Conservation (phyloP, 2,329 filamentous ascomycete species). For the Passalora sequoiae region DNA sequence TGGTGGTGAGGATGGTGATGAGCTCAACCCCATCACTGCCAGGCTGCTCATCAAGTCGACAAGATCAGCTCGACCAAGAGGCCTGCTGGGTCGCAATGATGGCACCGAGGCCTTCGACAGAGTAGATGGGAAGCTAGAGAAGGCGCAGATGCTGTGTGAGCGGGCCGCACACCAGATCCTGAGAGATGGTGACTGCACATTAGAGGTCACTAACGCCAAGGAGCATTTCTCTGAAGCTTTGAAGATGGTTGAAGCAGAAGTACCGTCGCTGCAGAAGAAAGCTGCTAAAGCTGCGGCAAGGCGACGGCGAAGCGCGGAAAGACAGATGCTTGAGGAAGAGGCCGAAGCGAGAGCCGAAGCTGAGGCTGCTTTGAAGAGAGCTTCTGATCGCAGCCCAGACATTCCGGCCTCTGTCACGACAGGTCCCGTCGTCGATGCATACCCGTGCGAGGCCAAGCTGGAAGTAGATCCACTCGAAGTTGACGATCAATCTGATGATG, state of each 20-base stretch:
- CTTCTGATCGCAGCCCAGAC: slow-evolving; percentile 4
- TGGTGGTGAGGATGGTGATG: slow-evolving; percentile 31
- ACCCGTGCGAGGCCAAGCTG: slow-evolving; percentile 13
- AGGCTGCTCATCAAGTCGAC: slow-evolving; percentile 35
- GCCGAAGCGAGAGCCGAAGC: slow-evolving; percentile 10
- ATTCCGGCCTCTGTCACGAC: too few species aligned
- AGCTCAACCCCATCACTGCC: slow-evolving; percentile 25
- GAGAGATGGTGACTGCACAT: slow-evolving; percentile 78
- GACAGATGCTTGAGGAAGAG: slow-evolving; percentile 16
- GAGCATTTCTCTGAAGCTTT: slow-evolving; percentile 60
- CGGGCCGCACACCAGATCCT: slow-evolving; percentile 83
- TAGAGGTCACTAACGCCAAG: slow-evolving; percentile 67
- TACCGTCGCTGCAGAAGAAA: slow-evolving; percentile 21
- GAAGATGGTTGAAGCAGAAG: slow-evolving; percentile 40
- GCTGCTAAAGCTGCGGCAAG: slow-evolving; percentile 25
- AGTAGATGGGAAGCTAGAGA: slow-evolving; percentile 72
- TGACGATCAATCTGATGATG: slow-evolving; percentile 15
- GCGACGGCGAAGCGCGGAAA: slow-evolving; percentile 22
- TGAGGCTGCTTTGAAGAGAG: slow-evolving; percentile 1
- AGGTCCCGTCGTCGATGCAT: slow-evolving; percentile 8
- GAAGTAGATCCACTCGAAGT: slow-evolving; percentile 21
- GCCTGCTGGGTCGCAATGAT: slow-evolving; percentile 16
- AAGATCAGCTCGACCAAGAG: slow-evolving; percentile 7
- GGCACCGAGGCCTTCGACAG: slow-evolving; percentile 47
- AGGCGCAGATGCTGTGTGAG: slow-evolving; percentile 76